These are phyloP conservation scores for Xerocomus minutiporus DNA, from an alignment of 1,284 basidiomycete genomes.

Conservation along the genomic window DNA sequence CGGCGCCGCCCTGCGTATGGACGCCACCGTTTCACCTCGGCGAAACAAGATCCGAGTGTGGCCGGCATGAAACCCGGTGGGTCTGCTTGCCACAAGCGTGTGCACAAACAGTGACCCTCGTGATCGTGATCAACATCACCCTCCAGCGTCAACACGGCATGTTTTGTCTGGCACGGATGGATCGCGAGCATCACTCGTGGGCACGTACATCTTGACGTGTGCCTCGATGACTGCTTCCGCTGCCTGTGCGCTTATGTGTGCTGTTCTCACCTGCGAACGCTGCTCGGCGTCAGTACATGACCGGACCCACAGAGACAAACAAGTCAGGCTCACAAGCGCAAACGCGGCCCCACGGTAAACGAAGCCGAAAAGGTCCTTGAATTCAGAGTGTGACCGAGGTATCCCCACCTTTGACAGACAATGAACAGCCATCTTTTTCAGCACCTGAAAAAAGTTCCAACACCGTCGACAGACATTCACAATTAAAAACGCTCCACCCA, in stretches of 20 bases:
- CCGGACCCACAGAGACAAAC: not conserved
- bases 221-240: constrained; percentile 40
- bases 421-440: constrained; percentile 42
- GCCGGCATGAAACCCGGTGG: not conserved
- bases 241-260: constrained; percentile 27
- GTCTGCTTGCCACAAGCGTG: constrained; percentile 1
- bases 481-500: constrained; percentile 19
- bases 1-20: constrained; percentile 1
- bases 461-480: not conserved
- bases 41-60: constrained; percentile 8
- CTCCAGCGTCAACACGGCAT: constrained; percentile 2
- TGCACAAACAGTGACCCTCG: not conserved
- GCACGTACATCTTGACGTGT: constrained; percentile 47
- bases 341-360: constrained; percentile 53
- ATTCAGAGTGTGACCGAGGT: constrained; percentile 54
- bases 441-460: constrained; percentile 29
- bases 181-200: not conserved
- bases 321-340: constrained; percentile 40
- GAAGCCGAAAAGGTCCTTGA: constrained; percentile 52
- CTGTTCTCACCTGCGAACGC: constrained; percentile 38
- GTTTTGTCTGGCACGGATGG: not conserved
- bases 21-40: constrained; percentile 6
- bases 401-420: constrained; percentile 42
- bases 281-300: constrained; percentile 17
- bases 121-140: constrained; percentile 7